Evolutionary conservation across 2,329 filamentous ascomycete species (phyloP).

Genomic region (Teratosphaeria viscida): DNA sequence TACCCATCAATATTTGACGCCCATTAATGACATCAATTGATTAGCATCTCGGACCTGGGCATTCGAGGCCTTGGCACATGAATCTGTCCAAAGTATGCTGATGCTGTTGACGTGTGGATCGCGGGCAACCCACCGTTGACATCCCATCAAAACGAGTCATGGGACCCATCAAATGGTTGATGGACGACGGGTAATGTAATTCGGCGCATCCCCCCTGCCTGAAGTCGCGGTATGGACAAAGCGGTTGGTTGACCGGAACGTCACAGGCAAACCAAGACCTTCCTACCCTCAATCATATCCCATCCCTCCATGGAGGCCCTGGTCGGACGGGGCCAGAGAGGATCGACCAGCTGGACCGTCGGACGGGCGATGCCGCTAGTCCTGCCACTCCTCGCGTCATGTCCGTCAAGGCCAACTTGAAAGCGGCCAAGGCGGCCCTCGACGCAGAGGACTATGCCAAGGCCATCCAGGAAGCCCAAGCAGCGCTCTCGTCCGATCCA

Average conservation of each 20-base stretch:
- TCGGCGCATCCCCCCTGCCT: neutral
- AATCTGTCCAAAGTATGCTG: no score
- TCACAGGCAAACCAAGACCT: neutral
- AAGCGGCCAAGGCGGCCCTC: conserved; percentile 54
- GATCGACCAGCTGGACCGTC: neutral
- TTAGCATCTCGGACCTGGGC: no score
- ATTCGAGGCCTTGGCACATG: no score
- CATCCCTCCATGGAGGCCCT: no score
- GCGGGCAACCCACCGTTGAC: no score
- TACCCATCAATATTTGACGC: no score
- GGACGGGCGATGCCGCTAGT: neutral
- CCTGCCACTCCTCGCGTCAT: conserved; percentile 20
- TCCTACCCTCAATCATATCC: no score
- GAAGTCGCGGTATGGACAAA: neutral
- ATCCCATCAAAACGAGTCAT: no score
- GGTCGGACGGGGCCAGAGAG: neutral
- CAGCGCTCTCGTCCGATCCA: conserved; percentile 60
- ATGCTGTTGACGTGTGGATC: no score
- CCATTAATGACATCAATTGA: no score
- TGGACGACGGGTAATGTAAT: no score
- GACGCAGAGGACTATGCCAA: conserved; percentile 77
- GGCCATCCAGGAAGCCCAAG: conserved; percentile 57
- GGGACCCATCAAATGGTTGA: no score
- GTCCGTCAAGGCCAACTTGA: conserved; percentile 27
- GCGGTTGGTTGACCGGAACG: neutral